phyloP scores from a whole-genome alignment of 2,329 filamentous ascomycete species.

The Aspergillus sp. region DNA sequence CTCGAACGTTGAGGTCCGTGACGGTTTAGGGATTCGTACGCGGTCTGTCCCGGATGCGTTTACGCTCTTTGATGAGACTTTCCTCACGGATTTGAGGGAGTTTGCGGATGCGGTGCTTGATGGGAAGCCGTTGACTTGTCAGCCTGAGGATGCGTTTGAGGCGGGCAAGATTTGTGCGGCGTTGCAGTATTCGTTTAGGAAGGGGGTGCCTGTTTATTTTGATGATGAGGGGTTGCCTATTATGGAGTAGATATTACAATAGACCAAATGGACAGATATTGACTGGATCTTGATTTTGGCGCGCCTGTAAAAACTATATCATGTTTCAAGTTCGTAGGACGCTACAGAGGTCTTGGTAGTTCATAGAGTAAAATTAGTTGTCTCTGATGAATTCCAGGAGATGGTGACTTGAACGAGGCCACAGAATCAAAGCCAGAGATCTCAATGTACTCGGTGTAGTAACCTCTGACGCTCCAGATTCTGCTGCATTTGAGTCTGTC shows the following conservation, averaged over 20 bases:
- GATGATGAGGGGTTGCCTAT: slow-evolving; percentile 9
- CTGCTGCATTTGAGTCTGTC: too few species aligned
- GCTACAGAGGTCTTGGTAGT: too few species aligned
- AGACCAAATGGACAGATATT: too few species aligned
- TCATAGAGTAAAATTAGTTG: too few species aligned
- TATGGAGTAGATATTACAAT: background rate
- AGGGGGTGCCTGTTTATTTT: slow-evolving; percentile 11
- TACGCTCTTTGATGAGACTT: slow-evolving; percentile 5
- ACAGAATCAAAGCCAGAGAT: too few species aligned
- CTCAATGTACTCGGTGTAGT: too few species aligned
- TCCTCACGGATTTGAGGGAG: slow-evolving; percentile 3
- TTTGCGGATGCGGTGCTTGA: slow-evolving; percentile 10
- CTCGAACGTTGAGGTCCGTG: background rate
- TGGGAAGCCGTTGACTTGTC: slow-evolving; percentile 1
- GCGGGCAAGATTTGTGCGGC: slow-evolving; percentile 5
- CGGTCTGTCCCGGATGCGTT: slow-evolving; percentile 5
- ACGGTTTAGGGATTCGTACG: background rate
- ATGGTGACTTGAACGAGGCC: too few species aligned
- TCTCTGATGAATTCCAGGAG: too few species aligned
- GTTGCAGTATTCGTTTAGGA: slow-evolving; percentile 8
- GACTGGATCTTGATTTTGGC: too few species aligned
- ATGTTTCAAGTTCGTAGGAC: too few species aligned
- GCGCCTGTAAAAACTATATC: too few species aligned
- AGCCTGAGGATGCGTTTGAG: slow-evolving; percentile 10
- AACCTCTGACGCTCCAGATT: too few species aligned